These are phyloP conservation scores for Spiraea crenata DNA, from an alignment of 331 rosid genomes.

Conservation along the genomic window DNA sequence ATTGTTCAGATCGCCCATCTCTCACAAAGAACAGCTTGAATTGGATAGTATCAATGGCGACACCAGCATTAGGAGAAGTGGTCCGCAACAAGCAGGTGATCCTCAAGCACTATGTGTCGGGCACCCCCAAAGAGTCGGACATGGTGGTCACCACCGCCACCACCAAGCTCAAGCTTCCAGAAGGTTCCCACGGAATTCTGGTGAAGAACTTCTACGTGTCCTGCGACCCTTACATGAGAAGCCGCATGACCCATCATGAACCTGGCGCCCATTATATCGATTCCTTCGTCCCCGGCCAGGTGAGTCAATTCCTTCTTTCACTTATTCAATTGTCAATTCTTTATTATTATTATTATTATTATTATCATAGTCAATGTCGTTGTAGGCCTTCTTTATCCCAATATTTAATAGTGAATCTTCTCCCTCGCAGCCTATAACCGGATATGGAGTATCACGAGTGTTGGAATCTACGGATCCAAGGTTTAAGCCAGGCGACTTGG, in stretches of 20 bases:
- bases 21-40: too few species aligned
- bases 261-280: background rate
- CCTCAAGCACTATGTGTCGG: conserved; percentile 16
- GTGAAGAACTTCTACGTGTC: conserved; percentile 32
- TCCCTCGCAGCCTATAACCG: conserved; percentile 1
- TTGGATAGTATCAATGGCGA: too few species aligned
- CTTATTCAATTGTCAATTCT: too few species aligned
- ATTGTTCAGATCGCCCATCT: too few species aligned
- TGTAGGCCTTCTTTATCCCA: too few species aligned
- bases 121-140: conserved; percentile 35
- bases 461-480: conserved; percentile 19
- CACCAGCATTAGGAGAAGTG: background rate
- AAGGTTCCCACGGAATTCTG: conserved; percentile 26
- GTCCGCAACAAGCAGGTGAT: conserved; percentile 35
- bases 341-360: too few species aligned
- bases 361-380: too few species aligned
- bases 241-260: conserved; percentile 12
- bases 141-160: conserved; percentile 7
- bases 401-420: background rate
- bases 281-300: conserved; percentile 19
- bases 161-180: conserved; percentile 27
- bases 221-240: conserved; percentile 37
- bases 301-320: background rate
- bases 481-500: conserved; percentile 9
- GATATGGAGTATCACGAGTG: conserved; percentile 20